phyloP scores from a whole-genome alignment of 2,329 filamentous ascomycete genomes.

The Fusarium globosum region DNA sequence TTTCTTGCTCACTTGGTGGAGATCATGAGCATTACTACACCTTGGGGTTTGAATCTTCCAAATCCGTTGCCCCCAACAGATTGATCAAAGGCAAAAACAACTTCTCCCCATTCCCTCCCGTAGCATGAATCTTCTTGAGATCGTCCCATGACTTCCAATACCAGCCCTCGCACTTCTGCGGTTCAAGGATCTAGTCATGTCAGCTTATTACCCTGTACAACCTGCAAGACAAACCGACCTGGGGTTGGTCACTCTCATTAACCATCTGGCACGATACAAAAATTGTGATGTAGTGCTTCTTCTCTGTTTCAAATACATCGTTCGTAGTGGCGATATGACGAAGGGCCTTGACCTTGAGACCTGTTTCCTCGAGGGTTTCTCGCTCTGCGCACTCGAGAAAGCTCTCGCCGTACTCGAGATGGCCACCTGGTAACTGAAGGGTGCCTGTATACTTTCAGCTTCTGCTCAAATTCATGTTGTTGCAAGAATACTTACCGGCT shows the following conservation, averaged over 20 bases:
- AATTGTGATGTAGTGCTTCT: conserved; percentile 80
- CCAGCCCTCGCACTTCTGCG: conserved; percentile 64
- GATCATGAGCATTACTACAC: neutral
- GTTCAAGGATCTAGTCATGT: conserved; percentile 54
- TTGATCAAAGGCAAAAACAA: conserved; percentile 51
- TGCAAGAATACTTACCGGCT: conserved; percentile 50
- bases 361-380: conserved; percentile 78
- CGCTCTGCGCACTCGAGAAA: conserved; percentile 71
- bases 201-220: neutral
- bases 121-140: conserved; percentile 46
- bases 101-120: conserved; percentile 31
- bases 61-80: conserved; percentile 41
- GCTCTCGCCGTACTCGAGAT: conserved; percentile 76
- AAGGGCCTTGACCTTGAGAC: conserved; percentile 63
- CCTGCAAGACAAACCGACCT: conserved; percentile 57
- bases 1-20: neutral
- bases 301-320: conserved; percentile 67
- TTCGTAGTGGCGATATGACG: conserved; percentile 73
- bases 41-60: conserved; percentile 32
- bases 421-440: conserved; percentile 78
- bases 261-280: conserved; percentile 69
- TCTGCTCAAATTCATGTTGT: accelerated
- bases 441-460: conserved; percentile 57
- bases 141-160: conserved; percentile 60
- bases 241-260: conserved; percentile 60